Evolutionary conservation across 2,329 filamentous ascomycete genomes (phyloP).

Genomic region (Dothidotthia symphoricarpi): DNA sequence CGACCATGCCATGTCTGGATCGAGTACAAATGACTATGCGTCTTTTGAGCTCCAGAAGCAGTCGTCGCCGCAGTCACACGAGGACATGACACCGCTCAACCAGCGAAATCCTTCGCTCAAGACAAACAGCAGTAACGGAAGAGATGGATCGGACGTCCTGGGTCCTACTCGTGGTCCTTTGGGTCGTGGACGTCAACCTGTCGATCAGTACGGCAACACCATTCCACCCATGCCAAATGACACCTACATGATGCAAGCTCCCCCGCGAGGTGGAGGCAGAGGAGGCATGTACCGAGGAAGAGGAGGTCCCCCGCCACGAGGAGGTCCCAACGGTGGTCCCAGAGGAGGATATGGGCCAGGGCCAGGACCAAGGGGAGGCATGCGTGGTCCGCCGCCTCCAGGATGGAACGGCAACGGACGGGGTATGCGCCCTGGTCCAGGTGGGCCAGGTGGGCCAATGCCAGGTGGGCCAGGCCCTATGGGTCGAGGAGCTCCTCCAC

Average conservation of each 20-base stretch:
- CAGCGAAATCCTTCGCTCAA: constrained; percentile 61
- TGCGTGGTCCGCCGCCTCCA: constrained; percentile 43
- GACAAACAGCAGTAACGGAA: constrained; percentile 50
- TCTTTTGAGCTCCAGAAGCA: constrained; percentile 63
- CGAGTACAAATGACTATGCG: constrained; percentile 56
- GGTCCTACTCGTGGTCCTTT: constrained; percentile 40
- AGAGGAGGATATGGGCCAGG: constrained; percentile 33
- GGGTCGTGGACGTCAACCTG: constrained; percentile 41
- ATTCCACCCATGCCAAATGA: constrained; percentile 46
- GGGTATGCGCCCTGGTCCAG: constrained; percentile 34
- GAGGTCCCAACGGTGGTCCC: constrained; percentile 34
- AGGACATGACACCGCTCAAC: constrained; percentile 71
- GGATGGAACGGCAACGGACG: constrained; percentile 43
- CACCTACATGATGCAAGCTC: constrained; percentile 46
- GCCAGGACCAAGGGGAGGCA: constrained; percentile 35
- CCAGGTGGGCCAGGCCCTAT: constrained; percentile 41
- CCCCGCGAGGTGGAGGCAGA: constrained; percentile 46
- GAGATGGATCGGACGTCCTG: constrained; percentile 41
- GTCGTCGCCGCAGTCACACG: constrained; percentile 49
- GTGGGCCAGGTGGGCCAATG: constrained; percentile 33
- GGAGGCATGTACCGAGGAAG: constrained; percentile 40
- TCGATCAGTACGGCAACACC: constrained; percentile 66
- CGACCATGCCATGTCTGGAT: constrained; percentile 58
- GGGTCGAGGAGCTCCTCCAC: constrained; percentile 45
- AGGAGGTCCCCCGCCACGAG: constrained; percentile 41